phyloP scores from a whole-genome alignment of 805 yeast genomes.

The Wilhelminamyces savonicus region DNA sequence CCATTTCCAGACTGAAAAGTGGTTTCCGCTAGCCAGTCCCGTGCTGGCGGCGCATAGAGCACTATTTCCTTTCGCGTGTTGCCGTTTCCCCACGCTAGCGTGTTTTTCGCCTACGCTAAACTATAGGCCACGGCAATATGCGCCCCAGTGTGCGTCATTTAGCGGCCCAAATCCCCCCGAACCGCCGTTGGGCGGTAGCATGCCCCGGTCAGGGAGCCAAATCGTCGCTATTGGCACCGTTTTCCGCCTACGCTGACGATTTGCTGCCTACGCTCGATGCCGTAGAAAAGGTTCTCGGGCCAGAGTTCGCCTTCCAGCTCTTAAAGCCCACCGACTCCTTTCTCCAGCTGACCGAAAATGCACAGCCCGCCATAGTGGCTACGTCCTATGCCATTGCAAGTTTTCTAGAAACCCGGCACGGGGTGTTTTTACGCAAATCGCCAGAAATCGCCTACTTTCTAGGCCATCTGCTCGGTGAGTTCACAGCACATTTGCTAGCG shows the following conservation, averaged over 20 bases:
- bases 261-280: conserved; percentile 7
- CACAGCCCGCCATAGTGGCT: conserved; percentile 49
- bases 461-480: conserved; percentile 14
- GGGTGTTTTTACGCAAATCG: conserved; percentile 11
- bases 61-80: too few species aligned
- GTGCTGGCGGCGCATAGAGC: too few species aligned
- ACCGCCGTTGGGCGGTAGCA: too few species aligned
- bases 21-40: too few species aligned
- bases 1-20: too few species aligned
- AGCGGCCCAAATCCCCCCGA: too few species aligned
- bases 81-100: too few species aligned
- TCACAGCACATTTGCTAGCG: conserved; percentile 9
- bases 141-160: too few species aligned
- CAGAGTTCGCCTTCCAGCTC: conserved; percentile 5
- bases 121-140: too few species aligned
- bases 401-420: conserved; percentile 4
- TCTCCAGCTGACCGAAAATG: conserved; percentile 22
- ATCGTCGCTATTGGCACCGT: conserved; percentile 7
- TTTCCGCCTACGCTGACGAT: conserved; percentile 3
- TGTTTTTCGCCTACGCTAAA: too few species aligned
- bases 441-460: conserved; percentile 5
- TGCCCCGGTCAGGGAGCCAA: conserved; percentile 14
- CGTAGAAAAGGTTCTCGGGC: conserved; percentile 8
- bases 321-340: conserved; percentile 6
- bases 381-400: conserved; percentile 18